Base-by-base conservation (phyloP, 371 early-diverging fungal species). In the Coemansia sp. region DNA sequence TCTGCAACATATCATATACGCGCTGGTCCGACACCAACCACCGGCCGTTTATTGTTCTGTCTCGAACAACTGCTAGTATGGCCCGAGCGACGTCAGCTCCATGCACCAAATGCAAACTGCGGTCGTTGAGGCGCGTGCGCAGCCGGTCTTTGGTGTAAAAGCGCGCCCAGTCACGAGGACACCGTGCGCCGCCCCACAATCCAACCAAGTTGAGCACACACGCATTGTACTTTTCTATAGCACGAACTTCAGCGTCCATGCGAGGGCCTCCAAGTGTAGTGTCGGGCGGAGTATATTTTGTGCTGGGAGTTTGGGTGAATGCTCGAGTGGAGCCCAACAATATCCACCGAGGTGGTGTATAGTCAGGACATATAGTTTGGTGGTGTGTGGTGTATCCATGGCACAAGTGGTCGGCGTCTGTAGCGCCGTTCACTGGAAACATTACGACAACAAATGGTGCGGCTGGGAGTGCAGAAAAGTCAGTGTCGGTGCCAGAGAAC, bases 141-240 rank as follows among this genome's bases (percentile, higher is more conserved):
- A 87, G 66, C 34, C 75, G 70, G 10, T 73, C 80, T 31, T 77
- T 74, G 24, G 78, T 67, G 22, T 81, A 84, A 51, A 83, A 77
- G 51, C 84, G 82, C 2, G 64, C 70, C 82, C 86, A 87, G 34
- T 72, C 63, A 4, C 77, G 60, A 1, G 86, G 86, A 22, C 78
- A 61, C 3, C 87, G 80, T 18, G 48, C 58, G 40, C 79, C 80
- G 51, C 84, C 86, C 72, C 80, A 87, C 18, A 87, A 78, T 1
- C 87, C 87, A 8, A 83, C 81, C 29, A 87, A 75, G 47, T 85
- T 82, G 8, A 87, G 69, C 18, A 86, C 82, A 29, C 67, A 68
- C 3, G 80, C 82, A 13, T 66, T 66, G 34, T 47, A 24, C 11
- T 42, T 22, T 6, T 40, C 27, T 8, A 80, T 66, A n/a, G 71